Base-by-base conservation (phyloP, 129 eudicot genomes). In the Gnaphalium uliginosum region DNA sequence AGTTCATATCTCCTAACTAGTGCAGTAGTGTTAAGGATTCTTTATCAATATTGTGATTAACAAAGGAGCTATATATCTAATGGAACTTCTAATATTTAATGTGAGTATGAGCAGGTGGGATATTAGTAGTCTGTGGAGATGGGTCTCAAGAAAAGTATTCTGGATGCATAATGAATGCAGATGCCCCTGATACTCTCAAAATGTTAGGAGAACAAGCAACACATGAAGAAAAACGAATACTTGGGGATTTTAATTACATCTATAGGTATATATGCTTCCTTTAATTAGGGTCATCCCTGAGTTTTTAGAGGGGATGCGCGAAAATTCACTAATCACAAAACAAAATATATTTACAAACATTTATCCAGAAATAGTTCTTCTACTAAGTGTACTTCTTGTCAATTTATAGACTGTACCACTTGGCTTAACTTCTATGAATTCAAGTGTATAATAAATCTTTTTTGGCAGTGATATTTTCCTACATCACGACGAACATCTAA, bases 181-280 rank as follows among this genome's bases (percentile, higher is more conserved):
- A 91, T 83, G 99, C 97, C 6, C 99, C 99, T 4, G 97, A 95
- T 80, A 86, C 97, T 69, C 83, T 95, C 32, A 83, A 74, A 48
- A 77, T 95, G 75, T 81, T 95, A 80, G 99, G 98, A 56, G 84
- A 87, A 19, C 72, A 91, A 69, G 94, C 95, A 46, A 95, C 99
- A 8, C 46, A 75, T 14, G 90, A 95, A 25, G 99, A 95, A 91
- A 37, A 2, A 62, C 72, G 90, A 77, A 79, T 95, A 74, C 86
- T 95, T 17, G 97, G 99, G 46, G 87, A 97, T 68, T 95, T 95
- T 83, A 91, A 81, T 69, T 91, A 95, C 56, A 90, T 85, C 18
- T 91, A 91, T 60, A 95, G 99, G 99, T 89, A 72, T n/a, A n/a
- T n/a, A n/a, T 26, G n/a, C 8, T 48, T 48, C n/a, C 41, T 35